Evolutionary conservation across 1,139 yeast genomes (phyloP), one percentile per base, ranked within the genome.

Genomic region (Suhomyces terraborum): DNA sequence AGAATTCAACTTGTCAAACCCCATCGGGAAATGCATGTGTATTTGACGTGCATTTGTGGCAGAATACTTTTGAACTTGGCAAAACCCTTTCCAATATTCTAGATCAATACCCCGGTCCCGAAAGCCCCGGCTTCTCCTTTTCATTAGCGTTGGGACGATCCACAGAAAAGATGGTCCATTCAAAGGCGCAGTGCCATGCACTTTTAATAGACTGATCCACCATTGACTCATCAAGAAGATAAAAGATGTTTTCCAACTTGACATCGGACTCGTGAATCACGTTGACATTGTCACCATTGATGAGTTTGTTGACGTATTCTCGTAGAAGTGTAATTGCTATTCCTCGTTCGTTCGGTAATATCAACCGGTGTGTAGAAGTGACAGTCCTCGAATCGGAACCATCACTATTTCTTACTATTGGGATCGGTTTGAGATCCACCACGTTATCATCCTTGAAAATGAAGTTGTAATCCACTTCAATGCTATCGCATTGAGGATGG

Each of bases 261-360:
- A 40, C 36, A 40, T 53, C 60, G 7, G 58, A 50, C 10, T 44
- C 44, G 17, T 39, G 33, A 6, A 49, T 38, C 13, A 44, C 34
- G 4, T 47, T 46, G 8, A 35, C 46, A 27, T 53, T 46, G 27
- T 45, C 43, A n/a, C 42, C 39, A 39, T 58, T 59, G 17, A 54
- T 49, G 32, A 61, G 42, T 42, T 59, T 61, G 31, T 44, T 47
- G 25, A 54, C 49, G 31, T 52, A 58, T 30, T 59, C 59, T 17
- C 53, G 49, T 24, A 62, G 35, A 23, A 62, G 37, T 16, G 47
- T 45, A 6, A 54, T 51, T 14, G 58, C 62, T 16, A 54, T 51
- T 2, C 57, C 58, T 31, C 54, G 48, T 18, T 64, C 67, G 38
- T 58, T 62, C 10, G 68, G 61, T 13, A 65, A 47, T 3, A 62